Base-by-base conservation (phyloP, 1,284 basidiomycete genomes). In the Coniferiporia weirii region DNA sequence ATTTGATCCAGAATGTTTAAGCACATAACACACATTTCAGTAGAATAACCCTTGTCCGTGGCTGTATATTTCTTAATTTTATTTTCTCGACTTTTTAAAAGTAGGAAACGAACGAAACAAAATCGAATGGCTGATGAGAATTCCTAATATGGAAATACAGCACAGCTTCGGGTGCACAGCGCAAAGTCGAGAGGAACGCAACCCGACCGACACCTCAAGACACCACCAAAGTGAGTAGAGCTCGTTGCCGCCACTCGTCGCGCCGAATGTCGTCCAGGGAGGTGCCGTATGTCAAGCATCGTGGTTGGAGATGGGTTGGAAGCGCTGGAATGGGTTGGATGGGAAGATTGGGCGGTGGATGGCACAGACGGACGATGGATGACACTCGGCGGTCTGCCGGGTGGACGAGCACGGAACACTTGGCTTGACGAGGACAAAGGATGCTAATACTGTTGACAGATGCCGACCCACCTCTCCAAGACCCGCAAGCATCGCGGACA, bases 401-500 rank as follows among this genome's bases (percentile, higher is more conserved):
- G 83, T 77, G 74, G 68, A 66, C 64, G 64, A 66, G 68, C 64
- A 27, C 27, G 27, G 27, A 27, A 27, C 27, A 2, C 53, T 43
- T 62, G 65, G 67, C 54, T 53, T 54, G 60, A 67, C 65, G 66
- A 72, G 69, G 70, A 66, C 27, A 66, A 67, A 72, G 60, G 73
- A 56, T 68, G 64, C 61, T 49, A 54, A 45, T 48, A 27, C 51
- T 43, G 49, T 15, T 48, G 22, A 36, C 32, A 57, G 78, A 98
- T 97, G 95, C 95, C 95, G 75, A 93, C 95, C 75, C 93, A 83
- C 75, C 82, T 95, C 79, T 84, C 87, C 72, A 97, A 97, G 79
- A 98, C 93, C 77, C 90, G 96, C 80, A 98, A 98, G 83, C 95
- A 96, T 81, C 86, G 95, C 72, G 95, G 95, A 71, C 94, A 99